Conservation (phyloP, 2,329 filamentous ascomycete species). For the Aspergillus texensis region DNA sequence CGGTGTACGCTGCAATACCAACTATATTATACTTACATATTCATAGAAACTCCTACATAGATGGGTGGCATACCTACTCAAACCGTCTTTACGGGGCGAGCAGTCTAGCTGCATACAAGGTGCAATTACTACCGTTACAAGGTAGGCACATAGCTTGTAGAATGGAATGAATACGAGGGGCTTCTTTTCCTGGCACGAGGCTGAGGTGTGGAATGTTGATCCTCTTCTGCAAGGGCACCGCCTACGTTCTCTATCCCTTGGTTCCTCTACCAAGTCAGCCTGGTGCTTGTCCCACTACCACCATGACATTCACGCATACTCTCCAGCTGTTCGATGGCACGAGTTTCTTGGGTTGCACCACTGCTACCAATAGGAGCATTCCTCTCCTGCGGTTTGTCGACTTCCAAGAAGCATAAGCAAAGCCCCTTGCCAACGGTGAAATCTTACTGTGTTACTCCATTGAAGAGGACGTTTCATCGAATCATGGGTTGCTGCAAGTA, state of each 20-base stretch:
- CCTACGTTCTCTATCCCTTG: constrained; percentile 5
- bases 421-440: not conserved
- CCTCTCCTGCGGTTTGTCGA: not conserved
- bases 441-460: not conserved
- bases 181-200: constrained; percentile 10
- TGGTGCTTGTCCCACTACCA: not conserved
- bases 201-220: constrained; percentile 14
- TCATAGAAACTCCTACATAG: not conserved
- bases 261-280: not conserved
- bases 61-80: not conserved
- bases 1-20: not conserved
- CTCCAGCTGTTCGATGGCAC: not conserved
- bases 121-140: not conserved
- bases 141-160: not conserved
- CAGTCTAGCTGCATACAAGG: not conserved
- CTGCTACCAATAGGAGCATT: not conserved
- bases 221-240: constrained; percentile 9
- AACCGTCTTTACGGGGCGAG: not conserved
- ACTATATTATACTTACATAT: not conserved
- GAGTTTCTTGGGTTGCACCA: not conserved
- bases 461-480: not conserved
- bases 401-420: not conserved
- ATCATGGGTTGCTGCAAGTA: constrained; percentile 2
- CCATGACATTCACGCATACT: not conserved
- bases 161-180: not conserved